These are phyloP conservation scores for Farysia itapuensis DNA, from an alignment of 1,284 basidiomycete genomes.

Conservation along the genomic window DNA sequence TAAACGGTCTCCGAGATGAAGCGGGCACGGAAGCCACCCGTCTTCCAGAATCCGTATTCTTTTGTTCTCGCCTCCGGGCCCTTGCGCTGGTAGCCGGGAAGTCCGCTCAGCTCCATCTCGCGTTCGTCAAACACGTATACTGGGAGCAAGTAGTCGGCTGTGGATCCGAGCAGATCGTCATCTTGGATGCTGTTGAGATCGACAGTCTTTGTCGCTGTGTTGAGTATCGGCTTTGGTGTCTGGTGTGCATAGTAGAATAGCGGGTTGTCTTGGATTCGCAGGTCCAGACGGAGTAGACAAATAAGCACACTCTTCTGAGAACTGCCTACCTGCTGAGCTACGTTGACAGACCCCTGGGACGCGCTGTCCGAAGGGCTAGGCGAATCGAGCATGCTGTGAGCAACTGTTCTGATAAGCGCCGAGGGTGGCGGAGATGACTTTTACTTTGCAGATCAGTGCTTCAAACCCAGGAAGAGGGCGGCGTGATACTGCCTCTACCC, in stretches of 20 bases:
- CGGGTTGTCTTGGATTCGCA: conserved; percentile 63
- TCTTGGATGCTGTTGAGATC: conserved; percentile 34
- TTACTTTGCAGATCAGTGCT: too few species aligned
- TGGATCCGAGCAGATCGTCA: conserved; percentile 45
- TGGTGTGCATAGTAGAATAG: conserved; percentile 60
- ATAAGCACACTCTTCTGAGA: conserved; percentile 38
- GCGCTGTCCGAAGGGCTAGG: too few species aligned
- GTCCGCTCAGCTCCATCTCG: conserved; percentile 63
- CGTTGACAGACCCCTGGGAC: too few species aligned
- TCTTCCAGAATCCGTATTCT: conserved; percentile 64
- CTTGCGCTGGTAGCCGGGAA: conserved; percentile 61
- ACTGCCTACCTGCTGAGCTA: too few species aligned
- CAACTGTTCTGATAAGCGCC: too few species aligned
- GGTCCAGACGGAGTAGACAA: conserved; percentile 47
- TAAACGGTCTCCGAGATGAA: conserved; percentile 65
- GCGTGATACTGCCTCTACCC: too few species aligned
- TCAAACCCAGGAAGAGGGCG: too few species aligned
- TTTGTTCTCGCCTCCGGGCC: conserved; percentile 59
- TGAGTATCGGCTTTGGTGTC: conserved; percentile 26
- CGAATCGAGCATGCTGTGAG: too few species aligned
- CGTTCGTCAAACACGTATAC: conserved; percentile 66
- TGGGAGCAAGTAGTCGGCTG: conserved; percentile 63
- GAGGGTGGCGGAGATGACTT: too few species aligned
- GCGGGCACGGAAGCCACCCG: conserved; percentile 61
- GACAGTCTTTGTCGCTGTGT: conserved; percentile 21